Evolutionary conservation across 257 asterid genomes (phyloP), one percentile per base, ranked within the genome.

Genomic region (Jasminum sambac): DNA sequence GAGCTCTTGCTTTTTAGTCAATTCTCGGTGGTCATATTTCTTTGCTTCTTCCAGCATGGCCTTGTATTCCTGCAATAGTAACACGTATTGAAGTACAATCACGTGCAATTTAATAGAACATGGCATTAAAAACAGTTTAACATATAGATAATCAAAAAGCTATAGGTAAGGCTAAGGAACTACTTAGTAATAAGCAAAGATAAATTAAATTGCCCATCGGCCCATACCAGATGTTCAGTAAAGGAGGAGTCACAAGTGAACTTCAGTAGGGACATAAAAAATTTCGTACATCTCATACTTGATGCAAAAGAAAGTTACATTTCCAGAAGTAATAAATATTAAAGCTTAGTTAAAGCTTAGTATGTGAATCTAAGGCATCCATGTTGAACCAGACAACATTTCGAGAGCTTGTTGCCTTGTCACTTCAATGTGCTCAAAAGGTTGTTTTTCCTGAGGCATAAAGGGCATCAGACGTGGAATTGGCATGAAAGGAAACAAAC

Each of bases 11-110:
- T 95, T 95, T 84, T 95, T 95, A 14, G 85, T 78, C 77, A 95
- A 89, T 83, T 95, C 99, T 85, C 98, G 87, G 57, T 95, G 99
- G 73, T 95, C 99, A 74, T 91, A 91, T 77, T 95, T 95, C 84
- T 95, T 91, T 12, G 99, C 99, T 87, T 95, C 98, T 80, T 92
- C 99, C 77, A 91, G 73, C 88, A 87, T 84, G 57, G 88, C 90
- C 74, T 77, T 78, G 71, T 95, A 90, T 81, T 91, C 97, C 98
- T 95, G 87, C 80, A 82, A 70, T 43, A 78, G 66, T 74, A 60
- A 72, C 70, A 78, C 26, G 25, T 62, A 70, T 58, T 68, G 67
- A 70, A 50, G 36, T 40, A 55, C 68, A 42, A 52, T 19, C 16
- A 52, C 19, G 17, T 46, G 57, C 57, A 5, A 46, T 46, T 5